These are phyloP conservation scores for Bryum argenteum DNA, from an alignment of 225 moss, liverwort and hornwort genomes.

Conservation along the genomic window DNA sequence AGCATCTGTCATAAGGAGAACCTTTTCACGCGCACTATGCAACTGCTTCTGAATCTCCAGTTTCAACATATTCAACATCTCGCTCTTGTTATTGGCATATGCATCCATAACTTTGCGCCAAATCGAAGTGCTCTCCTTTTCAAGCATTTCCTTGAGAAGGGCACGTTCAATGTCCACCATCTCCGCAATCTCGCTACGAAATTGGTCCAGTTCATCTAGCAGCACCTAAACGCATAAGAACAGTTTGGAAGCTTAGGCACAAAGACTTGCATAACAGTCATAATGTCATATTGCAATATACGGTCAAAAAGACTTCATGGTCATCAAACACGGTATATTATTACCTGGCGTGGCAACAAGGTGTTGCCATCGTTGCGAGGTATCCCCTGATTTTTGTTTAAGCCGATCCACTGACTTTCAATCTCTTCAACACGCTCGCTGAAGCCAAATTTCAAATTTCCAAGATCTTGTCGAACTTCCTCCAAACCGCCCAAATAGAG, in stretches of 20 bases:
- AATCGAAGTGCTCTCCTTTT: constrained; percentile 69
- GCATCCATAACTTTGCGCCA: constrained; percentile 77
- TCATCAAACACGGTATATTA: constrained; percentile 8
- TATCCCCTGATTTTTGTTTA: constrained; percentile 55
- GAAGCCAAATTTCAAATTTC: constrained; percentile 70
- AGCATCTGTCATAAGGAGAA: constrained; percentile 58
- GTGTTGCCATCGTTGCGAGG: constrained; percentile 38
- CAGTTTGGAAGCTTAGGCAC: not conserved
- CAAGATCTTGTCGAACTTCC: constrained; percentile 78
- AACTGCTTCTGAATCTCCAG: constrained; percentile 76
- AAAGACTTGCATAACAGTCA: not conserved
- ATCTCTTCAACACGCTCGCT: constrained; percentile 76
- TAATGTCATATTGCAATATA: no score
- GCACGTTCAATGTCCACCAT: constrained; percentile 77
- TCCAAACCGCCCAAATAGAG: constrained; percentile 90
- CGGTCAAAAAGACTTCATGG: not conserved
- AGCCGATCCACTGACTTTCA: constrained; percentile 66
- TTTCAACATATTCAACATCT: constrained; percentile 76
- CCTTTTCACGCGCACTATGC: constrained; percentile 69
- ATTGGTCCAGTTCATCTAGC: constrained; percentile 71
- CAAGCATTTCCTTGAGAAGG: constrained; percentile 60
- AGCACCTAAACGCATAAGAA: constrained; percentile 41
- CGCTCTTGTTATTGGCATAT: constrained; percentile 68
- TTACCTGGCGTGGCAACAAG: constrained; percentile 51
- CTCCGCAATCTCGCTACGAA: constrained; percentile 69